Percentiles rank a stretch among this genome's conserved stretches.
phyloP scores from a whole-genome alignment of 2,329 filamentous ascomycete species.

The Chalaropsis thielavioides region DNA sequence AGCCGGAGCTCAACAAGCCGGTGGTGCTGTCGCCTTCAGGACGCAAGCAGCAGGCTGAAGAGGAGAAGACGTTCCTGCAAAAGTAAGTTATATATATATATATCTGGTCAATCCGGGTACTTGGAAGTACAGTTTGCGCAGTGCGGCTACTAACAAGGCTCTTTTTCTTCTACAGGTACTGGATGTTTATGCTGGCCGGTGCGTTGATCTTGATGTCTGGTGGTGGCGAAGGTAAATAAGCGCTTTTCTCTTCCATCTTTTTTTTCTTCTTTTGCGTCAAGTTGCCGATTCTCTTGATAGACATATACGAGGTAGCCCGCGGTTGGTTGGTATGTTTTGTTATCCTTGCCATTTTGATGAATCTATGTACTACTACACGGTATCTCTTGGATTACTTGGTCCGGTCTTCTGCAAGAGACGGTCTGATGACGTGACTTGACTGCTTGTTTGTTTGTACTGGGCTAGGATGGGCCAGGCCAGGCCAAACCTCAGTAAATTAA shows the following conservation, averaged over 20 bases:
- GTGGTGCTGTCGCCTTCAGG: constrained; percentile 43
- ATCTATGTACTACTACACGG: not conserved
- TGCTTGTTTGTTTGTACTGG: no score
- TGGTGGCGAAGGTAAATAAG: constrained; percentile 38
- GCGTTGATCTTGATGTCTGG: constrained; percentile 39
- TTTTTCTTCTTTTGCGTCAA: constrained; percentile 4
- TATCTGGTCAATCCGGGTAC: not conserved
- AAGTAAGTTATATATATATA: constrained; percentile 37
- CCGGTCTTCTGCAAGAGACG: no score
- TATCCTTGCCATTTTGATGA: not conserved
- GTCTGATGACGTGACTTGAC: no score
- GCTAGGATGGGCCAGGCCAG: no score
- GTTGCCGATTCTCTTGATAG: not conserved
- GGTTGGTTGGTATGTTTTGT: not conserved
- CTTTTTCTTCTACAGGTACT: constrained; percentile 36
- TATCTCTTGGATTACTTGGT: not conserved
- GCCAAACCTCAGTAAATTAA: no score
- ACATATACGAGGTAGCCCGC: not conserved
- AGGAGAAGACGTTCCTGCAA: constrained; percentile 52
- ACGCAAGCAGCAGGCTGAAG: constrained; percentile 41
- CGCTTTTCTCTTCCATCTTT: not conserved
- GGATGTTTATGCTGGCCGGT: constrained; percentile 47
- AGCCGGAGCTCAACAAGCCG: constrained; percentile 48
- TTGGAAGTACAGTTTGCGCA: not conserved
- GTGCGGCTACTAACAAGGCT: not conserved